Evolutionary conservation across 306 rosid species (phyloP), one percentile per base, ranked within the genome.

Genomic region (Trifolium dubium): DNA sequence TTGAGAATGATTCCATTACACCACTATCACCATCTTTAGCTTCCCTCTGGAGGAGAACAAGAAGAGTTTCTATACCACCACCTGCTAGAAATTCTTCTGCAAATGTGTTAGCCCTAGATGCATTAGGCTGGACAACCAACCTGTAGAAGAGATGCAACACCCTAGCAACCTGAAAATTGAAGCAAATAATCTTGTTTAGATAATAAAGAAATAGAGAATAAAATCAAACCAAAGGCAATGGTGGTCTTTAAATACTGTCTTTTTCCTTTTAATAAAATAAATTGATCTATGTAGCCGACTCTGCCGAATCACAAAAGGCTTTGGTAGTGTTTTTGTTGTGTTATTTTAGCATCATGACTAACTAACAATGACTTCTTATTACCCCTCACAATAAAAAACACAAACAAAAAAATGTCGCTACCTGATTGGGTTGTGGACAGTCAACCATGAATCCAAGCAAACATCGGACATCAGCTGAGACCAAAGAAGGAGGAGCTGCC

Each of bases 361-460:
- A 32, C 51, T 66, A 62, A 15, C 49, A 67, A 55, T 47, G n/a
- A 19, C 53, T 68, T 77, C 28, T 59, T 32, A 75, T 43, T 58
- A 55, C 56, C n/a, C 65, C 17, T 14, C 31, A 23, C 32, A n/a
- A 72, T 23, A 50, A 3, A 49, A 41, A 47, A 5, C 4, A 51
- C 0, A 54, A 4, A 53, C 9, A 51, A 53, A 18, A 56, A 79
- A 15, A 68, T 51, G 74, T 41, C 71, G 31, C 75, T 73, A 51
- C 99, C 97, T 94, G 99, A 87, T 94, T 94, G 73, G 91, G 93
- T 66, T 94, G 99, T 40, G 99, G 99, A 75, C 99, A 94, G 78
- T 94, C 99, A 75, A 89, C 96, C 92, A 92, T 84, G 83, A 94
- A 94, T 54, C 99, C 97, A 71, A 94, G 97, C 59, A 94, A 87